These are phyloP conservation scores for Yamadazyma jaroonii DNA, from an alignment of 1,139 yeast genomes.

Conservation along the genomic window DNA sequence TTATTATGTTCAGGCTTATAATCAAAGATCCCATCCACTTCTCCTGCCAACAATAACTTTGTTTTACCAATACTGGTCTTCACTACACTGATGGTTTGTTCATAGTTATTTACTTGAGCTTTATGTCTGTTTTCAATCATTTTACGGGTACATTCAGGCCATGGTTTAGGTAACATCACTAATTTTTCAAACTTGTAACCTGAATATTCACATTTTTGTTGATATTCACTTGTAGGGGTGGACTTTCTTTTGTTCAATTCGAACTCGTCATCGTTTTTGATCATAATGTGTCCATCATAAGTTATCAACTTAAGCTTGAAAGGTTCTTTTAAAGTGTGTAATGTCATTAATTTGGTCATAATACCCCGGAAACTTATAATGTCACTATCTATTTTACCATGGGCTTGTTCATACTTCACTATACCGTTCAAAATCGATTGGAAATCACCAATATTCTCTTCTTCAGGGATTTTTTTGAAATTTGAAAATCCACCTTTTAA, in stretches of 20 bases:
- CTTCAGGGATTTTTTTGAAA: slow-evolving; percentile 56
- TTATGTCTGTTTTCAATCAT: slow-evolving; percentile 64
- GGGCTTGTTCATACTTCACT: slow-evolving; percentile 49
- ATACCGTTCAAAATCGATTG: slow-evolving; percentile 58
- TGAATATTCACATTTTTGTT: slow-evolving; percentile 50
- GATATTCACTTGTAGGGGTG: slow-evolving; percentile 34
- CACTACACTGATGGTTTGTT: slow-evolving; percentile 76
- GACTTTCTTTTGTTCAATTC: slow-evolving; percentile 27
- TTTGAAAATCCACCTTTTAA: slow-evolving; percentile 61
- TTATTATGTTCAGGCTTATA: slow-evolving; percentile 51
- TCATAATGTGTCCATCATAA: slow-evolving; percentile 82
- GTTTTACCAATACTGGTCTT: slow-evolving; percentile 79
- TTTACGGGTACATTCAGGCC: slow-evolving; percentile 64
- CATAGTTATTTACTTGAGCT: slow-evolving; percentile 61
- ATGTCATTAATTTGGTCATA: slow-evolving; percentile 62
- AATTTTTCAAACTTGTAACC: slow-evolving; percentile 85
- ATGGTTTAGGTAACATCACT: slow-evolving; percentile 73
- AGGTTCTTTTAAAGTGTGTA: slow-evolving; percentile 58
- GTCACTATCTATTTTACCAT: slow-evolving; percentile 54
- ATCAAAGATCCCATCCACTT: slow-evolving; percentile 87
- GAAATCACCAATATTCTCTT: slow-evolving; percentile 52
- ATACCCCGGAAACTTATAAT: slow-evolving; percentile 83
- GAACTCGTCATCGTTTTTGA: slow-evolving; percentile 55
- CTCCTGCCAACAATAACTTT: slow-evolving; percentile 76
- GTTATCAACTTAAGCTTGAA: slow-evolving; percentile 61